These are phyloP conservation scores for Cubamyces lactineus DNA, from an alignment of 768 basidiomycete genomes.

Conservation along the genomic window DNA sequence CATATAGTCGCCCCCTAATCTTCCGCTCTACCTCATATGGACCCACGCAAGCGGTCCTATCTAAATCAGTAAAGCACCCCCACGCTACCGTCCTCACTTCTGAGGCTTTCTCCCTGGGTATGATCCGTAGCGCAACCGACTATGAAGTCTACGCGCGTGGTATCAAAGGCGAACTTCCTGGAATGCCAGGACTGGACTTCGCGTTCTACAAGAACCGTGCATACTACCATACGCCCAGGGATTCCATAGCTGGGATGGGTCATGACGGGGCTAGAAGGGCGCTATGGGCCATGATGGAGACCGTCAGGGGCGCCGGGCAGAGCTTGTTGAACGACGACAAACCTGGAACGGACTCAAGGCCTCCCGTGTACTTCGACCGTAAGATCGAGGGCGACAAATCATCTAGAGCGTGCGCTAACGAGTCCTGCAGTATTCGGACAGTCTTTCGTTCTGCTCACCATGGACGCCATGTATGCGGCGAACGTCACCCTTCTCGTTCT, in stretches of 20 bases:
- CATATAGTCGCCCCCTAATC: constrained; percentile 66
- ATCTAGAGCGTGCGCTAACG: not conserved
- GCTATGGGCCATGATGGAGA: constrained; percentile 83
- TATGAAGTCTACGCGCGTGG: constrained; percentile 64
- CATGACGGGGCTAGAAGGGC: constrained; percentile 53
- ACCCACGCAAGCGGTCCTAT: constrained; percentile 54
- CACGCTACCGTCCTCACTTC: constrained; percentile 72
- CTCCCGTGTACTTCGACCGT: constrained; percentile 76
- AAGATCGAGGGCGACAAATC: constrained; percentile 29
- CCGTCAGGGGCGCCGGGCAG: constrained; percentile 55
- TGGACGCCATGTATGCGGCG: constrained; percentile 51
- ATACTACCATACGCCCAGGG: constrained; percentile 76
- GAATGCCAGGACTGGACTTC: constrained; percentile 73
- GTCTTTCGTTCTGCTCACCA: constrained; percentile 56
- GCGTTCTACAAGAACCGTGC: constrained; percentile 79
- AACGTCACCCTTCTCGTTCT: constrained; percentile 64
- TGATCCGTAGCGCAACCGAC: constrained; percentile 74
- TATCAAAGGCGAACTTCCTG: constrained; percentile 35
- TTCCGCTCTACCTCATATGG: constrained; percentile 71
- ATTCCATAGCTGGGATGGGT: constrained; percentile 60
- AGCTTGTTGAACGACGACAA: constrained; percentile 50
- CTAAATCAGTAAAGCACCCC: constrained; percentile 54
- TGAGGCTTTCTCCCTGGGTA: constrained; percentile 67
- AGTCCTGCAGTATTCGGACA: constrained; percentile 57
- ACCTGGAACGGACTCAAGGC: constrained; percentile 30